Base-by-base conservation (phyloP, 208 protist genomes). In the Leishmania amazonensis region DNA sequence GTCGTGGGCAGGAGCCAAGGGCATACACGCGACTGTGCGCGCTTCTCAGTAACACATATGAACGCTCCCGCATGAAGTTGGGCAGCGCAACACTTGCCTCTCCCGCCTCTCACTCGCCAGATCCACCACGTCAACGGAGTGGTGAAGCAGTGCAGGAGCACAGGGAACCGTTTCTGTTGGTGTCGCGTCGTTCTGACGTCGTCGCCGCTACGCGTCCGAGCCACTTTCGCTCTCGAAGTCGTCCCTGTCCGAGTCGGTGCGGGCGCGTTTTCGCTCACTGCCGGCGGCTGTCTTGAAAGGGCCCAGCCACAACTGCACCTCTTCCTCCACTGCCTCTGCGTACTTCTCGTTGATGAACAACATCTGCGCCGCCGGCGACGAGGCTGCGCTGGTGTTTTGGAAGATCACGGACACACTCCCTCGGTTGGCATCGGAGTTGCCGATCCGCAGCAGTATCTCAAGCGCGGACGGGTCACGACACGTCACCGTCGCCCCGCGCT, bases 381-480 rank as follows among this genome's bases (percentile, higher is more conserved):
- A 73, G 58, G n/a, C 35, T 47, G 47, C 54, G 38, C 38, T 76
- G 19, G 42, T 79, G 31, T 58, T 77, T 45, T 85, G 82, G 49
- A 85, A 80, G 67, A 87, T 81, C 58, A 64, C 79, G 17, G 80
- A 81, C 58, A 81, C 78, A 68, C 84, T 71, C 53, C 79, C 70
- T 8, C 78, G 54, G 40, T 84, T 68, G 31, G 77, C 67, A 47
- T 88, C 78, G 4, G 62, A 68, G 67, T 75, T 83, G 78, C 81
- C 62, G n/a, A 88, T 35, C 21, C 85, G 81, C 51, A 88, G 72
- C 17, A 88, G 31, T 54, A 88, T 88, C 54, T 88, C 85, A 2
- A 85, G 76, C 38, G 85, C 81, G 28, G 85, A 81, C 8, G 81
- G 80, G 62, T 88, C 85, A 28, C 85, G 75, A 75, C 85, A 88